Evolutionary conservation across 805 yeast species (phyloP), one percentile per base, ranked within the genome.

Genomic region (Yamadazyma ubonensis): DNA sequence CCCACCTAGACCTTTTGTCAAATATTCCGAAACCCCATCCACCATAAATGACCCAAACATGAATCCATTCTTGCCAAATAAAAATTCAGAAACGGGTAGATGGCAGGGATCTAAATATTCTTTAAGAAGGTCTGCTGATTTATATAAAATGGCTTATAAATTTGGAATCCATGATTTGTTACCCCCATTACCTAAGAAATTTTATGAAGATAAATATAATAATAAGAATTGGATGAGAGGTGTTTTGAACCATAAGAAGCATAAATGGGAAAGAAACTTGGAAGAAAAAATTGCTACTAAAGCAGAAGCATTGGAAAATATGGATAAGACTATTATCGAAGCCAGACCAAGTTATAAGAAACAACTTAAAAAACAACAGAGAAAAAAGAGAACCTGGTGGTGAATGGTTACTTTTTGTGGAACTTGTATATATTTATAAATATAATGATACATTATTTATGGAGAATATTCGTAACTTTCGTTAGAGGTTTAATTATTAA

Each of bases 61-160:
- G 51, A 90, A 90, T 62, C 97, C 97, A 38, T 90, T 90, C 61
- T 61, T 87, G 40, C 83, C 95, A 17, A 89, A 87, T 61, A 83
- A 76, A 54, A 89, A 89, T 59, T 88, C 95, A 15, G 76, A 83
- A 16, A 87, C 95, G 16, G 78, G 83, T n/a, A 71, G 66, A 51
- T 78, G 81, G 67, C 95, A 86, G 53, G 78, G 79, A 43, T 86
- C 97, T 18, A 73, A 79, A 50, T 86, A 78, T 63, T 86, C 96
- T 6, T 67, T 82, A 54, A 78, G 96, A 65, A 78, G 91, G 53
- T 89, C 86, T 54, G 79, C 90, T 14, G 96, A 83, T 48, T 66
- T 90, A 39, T 88, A 75, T 72, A 90, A 90, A 63, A 63, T 84
- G 55, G 96, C 96, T 2, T 73, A 78, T 56, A 76, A 81, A 52